Conservation (phyloP, 176 grass and related monocot genomes). For the Aegilops tauschii region DNA sequence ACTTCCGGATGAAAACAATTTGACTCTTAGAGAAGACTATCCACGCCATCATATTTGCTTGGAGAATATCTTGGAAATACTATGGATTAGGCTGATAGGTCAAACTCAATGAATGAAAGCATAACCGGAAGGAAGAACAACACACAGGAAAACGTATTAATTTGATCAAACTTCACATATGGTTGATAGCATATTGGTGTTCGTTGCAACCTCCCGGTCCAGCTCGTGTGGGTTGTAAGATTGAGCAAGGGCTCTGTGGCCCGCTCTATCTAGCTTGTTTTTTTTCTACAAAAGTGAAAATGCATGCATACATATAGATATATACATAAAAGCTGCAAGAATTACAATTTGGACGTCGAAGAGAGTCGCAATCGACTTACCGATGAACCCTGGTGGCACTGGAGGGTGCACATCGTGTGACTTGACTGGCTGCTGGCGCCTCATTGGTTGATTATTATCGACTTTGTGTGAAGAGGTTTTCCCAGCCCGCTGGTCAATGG, state of each 20-base stretch:
- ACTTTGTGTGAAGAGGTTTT: not conserved
- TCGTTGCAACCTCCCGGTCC: not conserved
- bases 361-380: not conserved
- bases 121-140: not conserved
- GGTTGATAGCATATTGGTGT: not conserved
- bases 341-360: not conserved
- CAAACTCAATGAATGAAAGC: not conserved
- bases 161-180: not conserved
- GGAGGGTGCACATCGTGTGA: no score
- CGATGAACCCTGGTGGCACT: not conserved
- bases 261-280: not conserved
- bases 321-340: no score
- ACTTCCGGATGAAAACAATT: not conserved
- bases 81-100: not conserved
- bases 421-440: no score
- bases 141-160: not conserved
- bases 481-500: not conserved
- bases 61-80: not conserved
- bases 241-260: not conserved
- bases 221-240: not conserved
- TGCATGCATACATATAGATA: no score
- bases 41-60: not conserved
- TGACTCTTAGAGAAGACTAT: no score
- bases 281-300: not conserved
- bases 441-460: not conserved